Evolutionary conservation across 805 yeast species (phyloP).

Genomic region (Ogataea degrootiae): DNA sequence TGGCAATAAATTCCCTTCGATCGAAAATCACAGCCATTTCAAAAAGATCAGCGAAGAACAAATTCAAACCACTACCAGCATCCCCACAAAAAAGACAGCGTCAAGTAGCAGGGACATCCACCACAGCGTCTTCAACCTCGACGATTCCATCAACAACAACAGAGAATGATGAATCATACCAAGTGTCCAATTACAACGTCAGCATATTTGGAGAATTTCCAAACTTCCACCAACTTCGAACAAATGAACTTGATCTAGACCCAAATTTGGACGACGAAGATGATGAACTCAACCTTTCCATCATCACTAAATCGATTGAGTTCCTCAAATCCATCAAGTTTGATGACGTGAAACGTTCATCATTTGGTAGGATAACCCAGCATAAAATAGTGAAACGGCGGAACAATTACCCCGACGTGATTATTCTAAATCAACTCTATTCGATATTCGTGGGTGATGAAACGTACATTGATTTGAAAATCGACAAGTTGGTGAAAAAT

Average conservation of each 20-base stretch:
- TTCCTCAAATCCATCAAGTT: slow-evolving; percentile 17
- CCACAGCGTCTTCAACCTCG: background rate
- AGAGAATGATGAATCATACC: slow-evolving; percentile 7
- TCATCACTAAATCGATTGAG: slow-evolving; percentile 15
- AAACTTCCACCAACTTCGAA: slow-evolving; percentile 5
- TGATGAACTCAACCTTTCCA: slow-evolving; percentile 9
- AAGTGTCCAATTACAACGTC: slow-evolving; percentile 11
- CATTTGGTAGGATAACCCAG: too few species aligned
- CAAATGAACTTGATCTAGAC: slow-evolving; percentile 6
- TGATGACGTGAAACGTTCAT: slow-evolving; percentile 12
- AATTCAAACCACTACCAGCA: background rate
- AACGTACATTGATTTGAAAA: slow-evolving; percentile 45
- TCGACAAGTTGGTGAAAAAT: slow-evolving; percentile 33
- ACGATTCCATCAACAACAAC: background rate
- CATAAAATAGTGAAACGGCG: slow-evolving; percentile 11
- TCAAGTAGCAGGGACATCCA: background rate
- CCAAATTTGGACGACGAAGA: slow-evolving; percentile 12
- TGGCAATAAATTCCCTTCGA: background rate
- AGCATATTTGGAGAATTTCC: slow-evolving; percentile 11
- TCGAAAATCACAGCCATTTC: too few species aligned
- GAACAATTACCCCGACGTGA: slow-evolving; percentile 32
- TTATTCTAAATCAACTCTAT: slow-evolving; percentile 45
- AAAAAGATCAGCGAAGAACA: background rate
- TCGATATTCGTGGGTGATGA: slow-evolving; percentile 41
- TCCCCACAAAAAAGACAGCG: slow-evolving; percentile 6